Percentiles rank a stretch among this genome's conserved stretches.
Conservation (phyloP, 257 asterid genomes). For the Solanum acaule region DNA sequence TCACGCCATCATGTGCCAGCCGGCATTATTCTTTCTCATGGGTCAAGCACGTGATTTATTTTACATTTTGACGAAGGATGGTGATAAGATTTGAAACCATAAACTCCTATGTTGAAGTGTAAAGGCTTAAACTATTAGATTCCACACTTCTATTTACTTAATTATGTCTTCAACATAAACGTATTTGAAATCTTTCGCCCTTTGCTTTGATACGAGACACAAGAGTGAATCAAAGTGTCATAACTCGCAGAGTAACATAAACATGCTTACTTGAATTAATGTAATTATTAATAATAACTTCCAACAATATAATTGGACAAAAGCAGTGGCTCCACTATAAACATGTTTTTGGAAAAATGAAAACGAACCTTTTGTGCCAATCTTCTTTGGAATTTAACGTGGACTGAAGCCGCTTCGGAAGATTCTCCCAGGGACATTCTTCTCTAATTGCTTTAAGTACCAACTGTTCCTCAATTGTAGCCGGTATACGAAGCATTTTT, state of each 20-base stretch:
- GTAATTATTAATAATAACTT: background rate
- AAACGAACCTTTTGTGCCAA: conserved; percentile 78
- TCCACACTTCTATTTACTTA: background rate
- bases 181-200: background rate
- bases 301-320: background rate
- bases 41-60: background rate
- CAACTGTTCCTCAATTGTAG: conserved; percentile 88
- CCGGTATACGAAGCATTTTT: conserved; percentile 67
- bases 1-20: background rate
- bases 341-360: background rate
- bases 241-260: background rate
- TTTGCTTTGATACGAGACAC: background rate
- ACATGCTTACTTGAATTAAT: background rate
- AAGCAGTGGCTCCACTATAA: background rate
- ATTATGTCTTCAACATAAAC: background rate
- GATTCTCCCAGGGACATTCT: conserved; percentile 79
- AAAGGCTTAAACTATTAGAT: background rate
- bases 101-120: background rate
- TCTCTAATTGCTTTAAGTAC: conserved; percentile 66
- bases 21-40: background rate
- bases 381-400: conserved; percentile 79
- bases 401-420: conserved; percentile 94
- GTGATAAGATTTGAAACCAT: background rate
- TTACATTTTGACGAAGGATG: background rate
- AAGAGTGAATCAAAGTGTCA: background rate